Conservation (phyloP, 495 filamentous ascomycete species). For the Penicillium salamii region DNA sequence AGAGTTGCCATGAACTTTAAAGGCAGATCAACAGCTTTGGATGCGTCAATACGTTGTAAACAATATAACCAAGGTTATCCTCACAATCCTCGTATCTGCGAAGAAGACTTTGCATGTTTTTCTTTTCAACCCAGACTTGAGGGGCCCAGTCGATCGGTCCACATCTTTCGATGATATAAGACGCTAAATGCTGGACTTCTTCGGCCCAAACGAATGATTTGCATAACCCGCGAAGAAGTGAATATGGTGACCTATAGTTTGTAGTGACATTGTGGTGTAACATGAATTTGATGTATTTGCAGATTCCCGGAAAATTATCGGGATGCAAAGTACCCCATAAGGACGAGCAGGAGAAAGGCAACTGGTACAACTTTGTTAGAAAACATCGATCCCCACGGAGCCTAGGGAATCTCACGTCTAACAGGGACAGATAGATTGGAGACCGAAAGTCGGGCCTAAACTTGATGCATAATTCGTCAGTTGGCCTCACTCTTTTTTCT, state of each 20-base stretch:
- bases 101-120: conserved; percentile 1
- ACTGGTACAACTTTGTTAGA: background rate
- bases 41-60: background rate
- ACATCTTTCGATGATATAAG: conserved; percentile 1
- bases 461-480: background rate
- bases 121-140: background rate
- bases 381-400: background rate
- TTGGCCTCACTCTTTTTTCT: background rate
- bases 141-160: conserved; percentile 1
- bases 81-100: background rate
- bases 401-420: too few relatives aligned
- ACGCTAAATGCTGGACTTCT: background rate
- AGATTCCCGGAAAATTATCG: too few relatives aligned
- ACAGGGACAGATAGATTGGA: too few relatives aligned
- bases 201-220: conserved; percentile 1
- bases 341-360: too few relatives aligned
- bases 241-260: background rate
- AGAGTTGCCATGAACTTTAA: too few relatives aligned
- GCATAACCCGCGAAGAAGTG: background rate
- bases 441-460: too few relatives aligned
- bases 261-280: background rate
- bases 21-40: too few relatives aligned
- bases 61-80: background rate
- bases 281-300: conserved; percentile 3
- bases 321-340: too few relatives aligned